phyloP scores from a whole-genome alignment of 2,329 filamentous ascomycete genomes.

The Talaromyces sp. region DNA sequence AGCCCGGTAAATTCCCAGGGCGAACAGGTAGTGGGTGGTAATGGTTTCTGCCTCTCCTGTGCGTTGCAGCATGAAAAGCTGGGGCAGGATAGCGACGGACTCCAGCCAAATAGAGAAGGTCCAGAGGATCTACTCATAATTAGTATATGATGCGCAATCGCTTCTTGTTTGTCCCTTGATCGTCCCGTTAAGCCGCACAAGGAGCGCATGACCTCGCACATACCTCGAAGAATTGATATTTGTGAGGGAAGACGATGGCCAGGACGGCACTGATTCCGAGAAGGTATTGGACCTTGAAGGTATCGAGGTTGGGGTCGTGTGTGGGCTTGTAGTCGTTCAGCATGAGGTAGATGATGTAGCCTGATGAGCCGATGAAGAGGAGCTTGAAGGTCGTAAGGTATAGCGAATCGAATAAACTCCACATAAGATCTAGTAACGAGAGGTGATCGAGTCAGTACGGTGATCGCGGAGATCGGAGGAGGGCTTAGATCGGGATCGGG shows the following conservation, averaged over 20 bases:
- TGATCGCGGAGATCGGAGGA: not conserved
- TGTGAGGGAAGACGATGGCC: constrained; percentile 80
- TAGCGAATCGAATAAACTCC: constrained; percentile 74
- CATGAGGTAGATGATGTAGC: constrained; percentile 98
- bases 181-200: not conserved
- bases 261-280: constrained; percentile 78
- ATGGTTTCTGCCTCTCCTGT: constrained; percentile 99
- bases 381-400: constrained; percentile 98
- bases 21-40: constrained; percentile 96
- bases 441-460: constrained; percentile 3
- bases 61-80: constrained; percentile 96
- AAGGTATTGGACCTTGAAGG: constrained; percentile 95
- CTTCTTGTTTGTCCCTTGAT: not conserved
- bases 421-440: constrained; percentile 69
- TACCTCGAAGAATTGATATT: constrained; percentile 74
- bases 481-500: not conserved
- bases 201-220: constrained; percentile 6
- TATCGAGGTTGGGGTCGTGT: constrained; percentile 94
- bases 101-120: constrained; percentile 98
- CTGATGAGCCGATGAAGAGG: constrained; percentile 85
- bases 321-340: constrained; percentile 96
- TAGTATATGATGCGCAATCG: constrained; percentile 11
- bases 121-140: constrained; percentile 74
- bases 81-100: constrained; percentile 91
- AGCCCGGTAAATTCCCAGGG: constrained; percentile 85